Base-by-base conservation (phyloP, 2,329 filamentous ascomycete genomes). In the Ilyonectria mors-panacis region DNA sequence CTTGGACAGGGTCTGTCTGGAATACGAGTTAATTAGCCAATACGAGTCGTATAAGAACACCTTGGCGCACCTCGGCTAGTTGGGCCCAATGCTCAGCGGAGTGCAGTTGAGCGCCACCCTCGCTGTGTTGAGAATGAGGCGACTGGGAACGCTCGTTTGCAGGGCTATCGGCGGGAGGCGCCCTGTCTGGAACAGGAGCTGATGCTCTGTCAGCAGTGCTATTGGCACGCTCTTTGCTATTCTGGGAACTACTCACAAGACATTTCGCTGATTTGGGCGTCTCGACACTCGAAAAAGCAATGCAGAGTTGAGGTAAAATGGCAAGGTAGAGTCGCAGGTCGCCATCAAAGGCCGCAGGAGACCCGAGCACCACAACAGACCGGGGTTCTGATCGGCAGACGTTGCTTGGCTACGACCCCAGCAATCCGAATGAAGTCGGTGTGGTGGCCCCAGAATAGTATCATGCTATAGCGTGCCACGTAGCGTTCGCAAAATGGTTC, bases 81-180 rank as follows among this genome's bases (percentile, higher is more conserved):
- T 48, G n/a, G 19, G 44, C 56, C 56, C 56, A 59, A 39, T 59
- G 56, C 26, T 39, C 21, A 23, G 56, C 44, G 9, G 42, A 19
- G 44, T 59, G 57, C 13, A 59, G 39, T n/a, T 55, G 21, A 21
- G 42, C 51, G 7, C n/a, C 51, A 7, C 21, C 19, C 26, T 39
- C 33, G 9, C 51, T 26, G 7, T 4, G 15, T 9, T 37, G 51
- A 17, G 51, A 39, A 12, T 8, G 51, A 21, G 51, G 51, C 9
- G 51, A 39, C 17, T 15, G n/a, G n/a, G 51, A 37, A 13, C 17
- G 30, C 13, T 39, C 37, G 4, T 39, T 17, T 13, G 13, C 15
- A 39, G 37, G 12, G 37, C 13, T 6, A 42, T 42, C 15, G 39
- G 39, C 39, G 39, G 39, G 39, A n/a, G 39, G 17, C 3, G 39